Conservation (phyloP, 306 rosid species). For the Vigna radiata region DNA sequence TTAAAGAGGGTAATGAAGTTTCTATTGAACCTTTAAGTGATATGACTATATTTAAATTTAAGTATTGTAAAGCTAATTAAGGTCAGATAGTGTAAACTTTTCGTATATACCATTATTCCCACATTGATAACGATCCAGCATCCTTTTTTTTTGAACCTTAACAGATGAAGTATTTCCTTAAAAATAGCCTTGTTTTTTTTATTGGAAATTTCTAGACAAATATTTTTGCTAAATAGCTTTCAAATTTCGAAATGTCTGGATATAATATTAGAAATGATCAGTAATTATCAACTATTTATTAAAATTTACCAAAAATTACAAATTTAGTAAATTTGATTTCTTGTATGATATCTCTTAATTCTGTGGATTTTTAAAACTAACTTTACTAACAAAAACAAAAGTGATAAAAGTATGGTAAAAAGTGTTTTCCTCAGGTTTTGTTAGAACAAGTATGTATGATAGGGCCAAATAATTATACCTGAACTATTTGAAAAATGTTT, state of each 20-base stretch:
- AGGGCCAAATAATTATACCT: constrained; percentile 23
- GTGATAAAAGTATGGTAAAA: too few relatives aligned
- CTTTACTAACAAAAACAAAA: too few relatives aligned
- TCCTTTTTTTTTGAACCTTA: background rate
- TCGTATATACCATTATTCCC: background rate
- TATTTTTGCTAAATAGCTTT: background rate
- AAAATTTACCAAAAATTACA: too few relatives aligned
- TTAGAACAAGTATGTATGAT: background rate
- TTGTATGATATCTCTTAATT: too few relatives aligned
- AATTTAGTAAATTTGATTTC: too few relatives aligned
- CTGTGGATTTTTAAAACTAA: too few relatives aligned
- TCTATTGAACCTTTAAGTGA: background rate
- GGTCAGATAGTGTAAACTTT: background rate
- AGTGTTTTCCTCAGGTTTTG: too few relatives aligned
- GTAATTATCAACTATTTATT: background rate
- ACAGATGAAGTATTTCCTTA: background rate
- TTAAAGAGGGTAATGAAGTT: constrained; percentile 2
- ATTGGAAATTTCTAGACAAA: background rate
- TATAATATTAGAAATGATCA: background rate
- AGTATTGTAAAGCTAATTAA: constrained; percentile 4
- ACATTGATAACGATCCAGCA: background rate
- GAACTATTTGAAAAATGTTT: constrained; percentile 3
- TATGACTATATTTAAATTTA: background rate
- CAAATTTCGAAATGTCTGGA: background rate
- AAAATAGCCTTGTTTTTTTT: background rate